Conservation (phyloP, 768 basidiomycete species). For the Podaxis pistillaris region DNA sequence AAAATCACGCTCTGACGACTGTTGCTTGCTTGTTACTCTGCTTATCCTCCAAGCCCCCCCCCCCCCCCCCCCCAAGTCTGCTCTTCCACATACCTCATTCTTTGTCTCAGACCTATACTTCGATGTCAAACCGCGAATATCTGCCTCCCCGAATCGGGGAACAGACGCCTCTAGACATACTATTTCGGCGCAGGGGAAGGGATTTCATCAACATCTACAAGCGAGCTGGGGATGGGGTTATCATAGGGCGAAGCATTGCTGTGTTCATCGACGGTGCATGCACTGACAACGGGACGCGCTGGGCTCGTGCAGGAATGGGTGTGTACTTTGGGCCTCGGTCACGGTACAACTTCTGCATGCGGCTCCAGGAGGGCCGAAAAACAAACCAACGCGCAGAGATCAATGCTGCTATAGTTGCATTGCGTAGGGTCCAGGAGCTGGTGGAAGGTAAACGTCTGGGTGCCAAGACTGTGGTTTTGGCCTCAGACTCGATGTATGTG, state of each 20-base stretch:
- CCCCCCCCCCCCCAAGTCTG: neutral
- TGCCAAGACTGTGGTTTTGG: constrained; percentile 2
- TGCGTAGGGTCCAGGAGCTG: constrained; percentile 1
- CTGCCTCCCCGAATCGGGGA: neutral
- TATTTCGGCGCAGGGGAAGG: neutral
- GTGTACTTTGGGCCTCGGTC: constrained; percentile 11
- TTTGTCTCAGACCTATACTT: neutral
- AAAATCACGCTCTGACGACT: neutral
- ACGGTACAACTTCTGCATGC: neutral
- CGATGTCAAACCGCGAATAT: constrained; percentile 1
- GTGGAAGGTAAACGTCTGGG: neutral
- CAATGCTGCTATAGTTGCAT: neutral
- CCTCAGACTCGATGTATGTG: constrained; percentile 12
- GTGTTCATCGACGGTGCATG: constrained; percentile 16
- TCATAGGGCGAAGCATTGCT: neutral
- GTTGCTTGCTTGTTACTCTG: neutral
- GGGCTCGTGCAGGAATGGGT: constrained; percentile 14
- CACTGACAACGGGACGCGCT: constrained; percentile 9
- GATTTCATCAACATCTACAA: constrained; percentile 1
- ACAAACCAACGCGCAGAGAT: constrained; percentile 14
- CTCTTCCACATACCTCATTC: neutral
- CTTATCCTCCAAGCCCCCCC: neutral
- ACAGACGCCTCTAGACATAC: neutral
- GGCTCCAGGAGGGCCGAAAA: neutral
- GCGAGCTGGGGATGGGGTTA: neutral